phyloP scores from a whole-genome alignment of 2,329 filamentous ascomycete genomes.

The Apiospora marii region DNA sequence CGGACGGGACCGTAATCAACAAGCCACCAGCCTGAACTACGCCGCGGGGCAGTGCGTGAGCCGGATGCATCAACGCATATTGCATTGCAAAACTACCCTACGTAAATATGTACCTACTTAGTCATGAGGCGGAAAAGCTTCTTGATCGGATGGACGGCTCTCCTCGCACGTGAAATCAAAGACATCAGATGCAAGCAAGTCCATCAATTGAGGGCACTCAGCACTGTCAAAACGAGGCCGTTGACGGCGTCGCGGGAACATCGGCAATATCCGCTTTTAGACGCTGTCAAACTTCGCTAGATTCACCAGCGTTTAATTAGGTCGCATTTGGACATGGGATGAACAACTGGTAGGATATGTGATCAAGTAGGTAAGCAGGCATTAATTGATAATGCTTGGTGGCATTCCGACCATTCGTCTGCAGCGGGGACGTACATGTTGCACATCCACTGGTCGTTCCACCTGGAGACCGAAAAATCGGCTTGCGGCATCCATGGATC shows the following conservation, averaged over 20 bases:
- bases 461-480: neutral
- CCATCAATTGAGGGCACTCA: neutral
- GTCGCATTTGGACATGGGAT: neutral
- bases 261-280: constrained; percentile 3
- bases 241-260: neutral
- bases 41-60: neutral
- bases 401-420: neutral
- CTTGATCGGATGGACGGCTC: neutral
- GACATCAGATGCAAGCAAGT: neutral
- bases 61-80: neutral
- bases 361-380: neutral
- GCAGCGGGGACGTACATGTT: no score
- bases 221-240: neutral
- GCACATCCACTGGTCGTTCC: neutral
- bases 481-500: neutral
- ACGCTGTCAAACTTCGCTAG: neutral
- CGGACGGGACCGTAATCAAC: neutral
- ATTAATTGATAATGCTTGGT: neutral
- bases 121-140: neutral
- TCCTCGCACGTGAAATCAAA: neutral
- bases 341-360: neutral
- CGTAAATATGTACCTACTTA: neutral
- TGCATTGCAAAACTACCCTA: neutral
- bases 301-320: neutral
- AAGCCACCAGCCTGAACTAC: neutral